Conservation (phyloP, 164 flowering plant genomes). For the Vitis rupestris region DNA sequence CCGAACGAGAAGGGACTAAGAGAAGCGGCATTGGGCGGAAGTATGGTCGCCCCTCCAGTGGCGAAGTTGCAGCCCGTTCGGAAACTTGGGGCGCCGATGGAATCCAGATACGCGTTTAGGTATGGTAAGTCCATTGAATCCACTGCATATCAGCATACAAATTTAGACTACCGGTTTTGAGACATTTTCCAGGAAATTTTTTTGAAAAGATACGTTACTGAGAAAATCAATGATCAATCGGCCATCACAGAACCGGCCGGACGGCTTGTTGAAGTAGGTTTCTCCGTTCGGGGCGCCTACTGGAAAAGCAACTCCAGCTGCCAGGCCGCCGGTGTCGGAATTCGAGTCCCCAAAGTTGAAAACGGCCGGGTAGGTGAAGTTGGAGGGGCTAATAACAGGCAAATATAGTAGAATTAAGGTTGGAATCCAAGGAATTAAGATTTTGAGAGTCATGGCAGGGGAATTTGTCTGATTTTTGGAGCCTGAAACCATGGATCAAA, state of each 20-base stretch:
- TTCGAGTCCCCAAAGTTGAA: constrained; percentile 70
- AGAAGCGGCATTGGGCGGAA: constrained; percentile 58
- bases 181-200: not conserved
- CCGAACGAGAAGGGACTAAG: constrained; percentile 70
- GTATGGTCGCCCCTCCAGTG: constrained; percentile 65
- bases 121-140: constrained; percentile 64
- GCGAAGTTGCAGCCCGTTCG: constrained; percentile 73
- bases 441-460: constrained; percentile 9
- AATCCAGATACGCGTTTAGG: constrained; percentile 67
- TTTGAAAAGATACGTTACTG: constrained; percentile 22
- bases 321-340: constrained; percentile 56
- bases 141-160: constrained; percentile 34
- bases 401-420: not conserved
- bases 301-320: constrained; percentile 36
- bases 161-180: not conserved
- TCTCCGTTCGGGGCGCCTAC: constrained; percentile 42
- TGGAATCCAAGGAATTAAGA: not conserved
- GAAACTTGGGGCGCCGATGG: constrained; percentile 61
- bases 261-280: constrained; percentile 41
- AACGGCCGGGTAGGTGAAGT: constrained; percentile 40
- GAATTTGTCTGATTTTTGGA: too few relatives aligned
- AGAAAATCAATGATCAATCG: constrained; percentile 56
- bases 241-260: constrained; percentile 60
- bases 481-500: too few relatives aligned
- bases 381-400: constrained; percentile 1